Evolutionary conservation across 2,329 filamentous ascomycete species (phyloP).

Genomic region (Fusarium incarnatum): DNA sequence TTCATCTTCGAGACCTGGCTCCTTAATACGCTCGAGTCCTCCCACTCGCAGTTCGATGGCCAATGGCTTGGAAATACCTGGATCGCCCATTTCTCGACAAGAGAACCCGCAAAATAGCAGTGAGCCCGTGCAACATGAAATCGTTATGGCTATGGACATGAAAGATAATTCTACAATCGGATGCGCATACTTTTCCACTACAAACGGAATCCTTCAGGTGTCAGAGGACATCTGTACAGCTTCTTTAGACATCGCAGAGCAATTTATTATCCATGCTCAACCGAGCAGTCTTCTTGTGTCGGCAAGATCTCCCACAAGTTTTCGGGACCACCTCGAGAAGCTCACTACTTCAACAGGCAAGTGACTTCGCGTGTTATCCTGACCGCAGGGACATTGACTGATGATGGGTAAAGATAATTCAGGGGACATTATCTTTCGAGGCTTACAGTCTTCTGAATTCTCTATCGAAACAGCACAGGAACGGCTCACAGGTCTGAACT

Average conservation of each 20-base stretch:
- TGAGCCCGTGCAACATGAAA: constrained; percentile 57
- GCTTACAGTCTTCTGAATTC: constrained; percentile 79
- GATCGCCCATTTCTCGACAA: neutral
- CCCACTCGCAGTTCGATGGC: neutral
- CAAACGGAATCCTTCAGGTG: constrained; percentile 76
- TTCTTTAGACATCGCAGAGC: constrained; percentile 76
- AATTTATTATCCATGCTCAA: constrained; percentile 64
- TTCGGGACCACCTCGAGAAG: constrained; percentile 51
- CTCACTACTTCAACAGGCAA: constrained; percentile 19
- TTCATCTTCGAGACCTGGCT: constrained; percentile 17
- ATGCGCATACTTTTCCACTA: constrained; percentile 83
- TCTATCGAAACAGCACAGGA: constrained; percentile 72
- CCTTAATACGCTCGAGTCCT: neutral
- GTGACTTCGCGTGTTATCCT: neutral
- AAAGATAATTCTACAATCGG: constrained; percentile 78
- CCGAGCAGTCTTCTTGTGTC: constrained; percentile 68
- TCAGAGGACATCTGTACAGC: constrained; percentile 81
- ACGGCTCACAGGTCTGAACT: constrained; percentile 66
- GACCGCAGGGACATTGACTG: neutral
- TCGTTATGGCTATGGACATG: constrained; percentile 85
- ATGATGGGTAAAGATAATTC: constrained; percentile 5
- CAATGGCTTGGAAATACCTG: neutral
- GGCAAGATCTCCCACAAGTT: constrained; percentile 56
- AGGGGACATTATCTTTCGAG: constrained; percentile 64
- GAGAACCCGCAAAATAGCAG: constrained; percentile 18